Evolutionary conservation across 73 alveolate species (phyloP).

Genomic region (Uronychia binucleata): DNA sequence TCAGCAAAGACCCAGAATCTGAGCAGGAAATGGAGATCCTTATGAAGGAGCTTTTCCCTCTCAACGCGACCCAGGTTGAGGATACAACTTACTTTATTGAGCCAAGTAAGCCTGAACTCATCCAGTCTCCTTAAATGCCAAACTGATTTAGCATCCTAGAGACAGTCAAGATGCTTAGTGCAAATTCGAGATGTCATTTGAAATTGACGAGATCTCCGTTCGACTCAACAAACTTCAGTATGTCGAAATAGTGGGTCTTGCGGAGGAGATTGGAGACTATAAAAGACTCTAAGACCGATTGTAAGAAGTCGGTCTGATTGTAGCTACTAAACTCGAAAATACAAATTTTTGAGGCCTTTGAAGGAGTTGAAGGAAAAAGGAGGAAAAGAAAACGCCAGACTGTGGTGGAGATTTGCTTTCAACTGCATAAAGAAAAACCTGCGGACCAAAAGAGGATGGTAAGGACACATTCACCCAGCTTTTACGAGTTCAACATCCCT

Average conservation of each 20-base stretch:
- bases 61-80: constrained; percentile 1
- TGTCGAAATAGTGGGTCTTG: constrained; percentile 25
- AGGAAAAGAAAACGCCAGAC: not conserved
- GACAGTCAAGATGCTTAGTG: not conserved
- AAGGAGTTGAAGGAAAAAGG: not conserved
- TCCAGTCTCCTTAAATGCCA: not conserved
- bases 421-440: constrained; percentile 12
- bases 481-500: not conserved
- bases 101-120: constrained; percentile 14
- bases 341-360: constrained; percentile 48
- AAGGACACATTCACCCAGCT: not conserved
- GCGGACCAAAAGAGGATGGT: constrained; percentile 6
- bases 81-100: constrained; percentile 7
- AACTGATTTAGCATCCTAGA: not conserved
- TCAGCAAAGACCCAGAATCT: not conserved
- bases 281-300: constrained; percentile 15
- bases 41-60: constrained; percentile 13
- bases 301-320: constrained; percentile 21
- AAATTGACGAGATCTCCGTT: constrained; percentile 47
- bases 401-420: not conserved
- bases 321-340: constrained; percentile 54
- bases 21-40: not conserved
- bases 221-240: constrained; percentile 39
- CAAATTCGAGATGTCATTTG: constrained; percentile 30
- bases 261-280: constrained; percentile 51